phyloP scores from a whole-genome alignment of 805 yeast genomes.

The Wickerhamiella kurtzmanii region DNA sequence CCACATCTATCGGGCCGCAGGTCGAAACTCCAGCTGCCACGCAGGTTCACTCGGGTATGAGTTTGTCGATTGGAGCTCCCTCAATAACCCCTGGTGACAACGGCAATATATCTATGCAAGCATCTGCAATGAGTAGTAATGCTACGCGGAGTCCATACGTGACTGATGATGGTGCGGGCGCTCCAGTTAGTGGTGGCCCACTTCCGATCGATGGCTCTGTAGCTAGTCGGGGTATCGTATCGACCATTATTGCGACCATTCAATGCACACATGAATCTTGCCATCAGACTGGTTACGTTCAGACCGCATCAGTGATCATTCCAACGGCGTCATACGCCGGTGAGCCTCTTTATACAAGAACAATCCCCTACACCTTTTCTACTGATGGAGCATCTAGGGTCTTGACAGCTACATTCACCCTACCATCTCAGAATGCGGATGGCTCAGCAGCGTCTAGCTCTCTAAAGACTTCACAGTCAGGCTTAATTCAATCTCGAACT shows the following conservation, averaged over 20 bases:
- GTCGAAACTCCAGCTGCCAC: too few relatives aligned
- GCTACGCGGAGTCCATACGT: not conserved
- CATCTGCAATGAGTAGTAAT: too few relatives aligned
- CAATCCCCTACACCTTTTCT: not conserved
- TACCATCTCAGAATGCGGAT: slow-evolving; percentile 2
- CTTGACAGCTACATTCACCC: slow-evolving; percentile 3
- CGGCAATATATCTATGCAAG: too few relatives aligned
- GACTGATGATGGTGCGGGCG: slow-evolving; percentile 8
- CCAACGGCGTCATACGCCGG: not conserved
- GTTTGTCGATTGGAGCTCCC: too few relatives aligned
- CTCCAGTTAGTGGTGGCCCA: slow-evolving; percentile 7
- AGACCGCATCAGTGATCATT: not conserved
- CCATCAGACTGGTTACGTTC: slow-evolving; percentile 2
- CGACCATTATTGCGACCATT: slow-evolving; percentile 5
- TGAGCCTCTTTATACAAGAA: slow-evolving; percentile 1
- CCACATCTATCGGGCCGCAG: too few relatives aligned
- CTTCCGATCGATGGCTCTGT: slow-evolving; percentile 3
- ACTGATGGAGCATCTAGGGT: not conserved
- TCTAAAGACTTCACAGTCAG: not conserved
- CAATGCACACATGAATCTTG: slow-evolving; percentile 10
- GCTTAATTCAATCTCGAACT: not conserved
- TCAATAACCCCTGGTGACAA: too few relatives aligned
- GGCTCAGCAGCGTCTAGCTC: not conserved
- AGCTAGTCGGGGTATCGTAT: not conserved
- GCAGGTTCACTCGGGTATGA: too few relatives aligned